Percentiles rank a stretch among this genome's conserved stretches.
Conservation (phyloP, 305 asterid species). For the Plantago coronopus region DNA sequence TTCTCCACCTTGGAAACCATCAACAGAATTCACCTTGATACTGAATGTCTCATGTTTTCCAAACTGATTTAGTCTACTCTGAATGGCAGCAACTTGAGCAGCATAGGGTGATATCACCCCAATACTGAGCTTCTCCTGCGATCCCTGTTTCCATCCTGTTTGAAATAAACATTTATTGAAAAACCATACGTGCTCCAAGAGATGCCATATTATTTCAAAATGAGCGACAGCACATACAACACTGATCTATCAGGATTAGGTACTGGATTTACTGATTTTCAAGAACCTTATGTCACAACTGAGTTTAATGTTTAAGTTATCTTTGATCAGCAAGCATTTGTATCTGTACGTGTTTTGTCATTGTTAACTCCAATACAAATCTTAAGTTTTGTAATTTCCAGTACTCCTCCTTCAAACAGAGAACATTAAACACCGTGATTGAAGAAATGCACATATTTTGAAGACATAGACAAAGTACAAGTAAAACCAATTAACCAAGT, state of each 20-base stretch:
- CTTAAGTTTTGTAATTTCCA: no score
- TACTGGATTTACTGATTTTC: background rate
- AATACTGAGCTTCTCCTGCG: slow-evolving; percentile 41
- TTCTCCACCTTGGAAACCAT: slow-evolving; percentile 84
- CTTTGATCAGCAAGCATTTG: no score
- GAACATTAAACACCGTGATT: slow-evolving; percentile 28
- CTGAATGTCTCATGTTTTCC: slow-evolving; percentile 32
- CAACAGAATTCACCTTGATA: slow-evolving; percentile 63
- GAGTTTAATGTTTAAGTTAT: slow-evolving; percentile 25
- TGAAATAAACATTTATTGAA: no score
- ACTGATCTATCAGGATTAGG: no score
- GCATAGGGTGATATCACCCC: slow-evolving; percentile 73
- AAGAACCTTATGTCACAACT: slow-evolving; percentile 17
- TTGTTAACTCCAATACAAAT: no score
- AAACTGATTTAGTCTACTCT: slow-evolving; percentile 29
- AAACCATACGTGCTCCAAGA: background rate
- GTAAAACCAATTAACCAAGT: slow-evolving; percentile 23
- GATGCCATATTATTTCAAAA: background rate
- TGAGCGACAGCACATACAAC: background rate
- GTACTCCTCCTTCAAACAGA: slow-evolving; percentile 30
- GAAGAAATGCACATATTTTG: slow-evolving; percentile 30
- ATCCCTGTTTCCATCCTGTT: slow-evolving; percentile 52
- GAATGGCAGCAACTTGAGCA: slow-evolving; percentile 64
- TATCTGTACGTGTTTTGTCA: no score
- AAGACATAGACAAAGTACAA: slow-evolving; percentile 25